Base-by-base conservation (phyloP, 163 green algal species). In the Volvox carteri region DNA sequence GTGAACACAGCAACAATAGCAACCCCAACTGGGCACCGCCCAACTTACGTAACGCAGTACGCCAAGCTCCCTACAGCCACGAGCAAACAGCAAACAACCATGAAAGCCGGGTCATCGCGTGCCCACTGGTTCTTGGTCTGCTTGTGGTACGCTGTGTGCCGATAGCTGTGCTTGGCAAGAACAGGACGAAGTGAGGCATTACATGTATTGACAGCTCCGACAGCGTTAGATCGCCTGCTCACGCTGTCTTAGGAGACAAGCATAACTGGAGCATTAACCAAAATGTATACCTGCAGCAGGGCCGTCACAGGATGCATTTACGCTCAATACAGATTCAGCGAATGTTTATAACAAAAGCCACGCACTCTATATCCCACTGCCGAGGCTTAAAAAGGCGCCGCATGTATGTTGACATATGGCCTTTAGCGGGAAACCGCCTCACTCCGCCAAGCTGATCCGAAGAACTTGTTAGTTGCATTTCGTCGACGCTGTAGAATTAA, bases 101-200 rank as follows among this genome's bases (percentile, higher is more conserved):
- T 93, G 92, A 99, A 99, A 0, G 97, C 98, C 5, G 98, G 98
- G 89, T 99, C 98, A 88, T 99, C 98, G 1, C 98, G 90, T 12
- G 97, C 97, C 98, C 98, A 99, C 85, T 98, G 95, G 85, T 99
- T 98, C 86, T 99, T 99, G 1, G 98, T 99, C 84, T 99, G 96
- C 67, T 98, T 98, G 87, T 99, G 96, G 77, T 99, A 99, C 19
- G 95, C 95, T 0, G 96, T 98, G 92, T 99, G 97, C 65, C 97
- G 95, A 87, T 99, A 98, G 70, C 96, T 98, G 94, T 86, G 85
- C 7, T n/a, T n/a, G n/a, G n/a, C n/a, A n/a, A n/a, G n/a, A n/a
- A n/a, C n/a, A n/a, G n/a, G n/a, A n/a, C n/a, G n/a, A n/a, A n/a
- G n/a, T n/a, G n/a, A n/a, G n/a, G n/a, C n/a, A n/a, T n/a, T n/a